Conservation (phyloP, 257 asterid genomes). For the Solanum habrochaites region DNA sequence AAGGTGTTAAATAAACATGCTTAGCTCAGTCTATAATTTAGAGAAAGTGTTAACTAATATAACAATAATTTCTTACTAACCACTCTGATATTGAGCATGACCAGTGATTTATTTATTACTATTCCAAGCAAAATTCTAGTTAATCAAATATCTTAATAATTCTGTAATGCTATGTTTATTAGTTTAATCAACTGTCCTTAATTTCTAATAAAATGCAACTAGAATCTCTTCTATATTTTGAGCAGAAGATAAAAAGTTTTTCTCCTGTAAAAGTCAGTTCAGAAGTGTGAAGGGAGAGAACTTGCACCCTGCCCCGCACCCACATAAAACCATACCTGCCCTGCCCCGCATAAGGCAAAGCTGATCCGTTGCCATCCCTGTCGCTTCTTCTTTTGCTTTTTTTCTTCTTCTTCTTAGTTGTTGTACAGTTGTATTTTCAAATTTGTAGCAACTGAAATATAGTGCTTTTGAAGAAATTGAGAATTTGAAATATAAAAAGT, state of each 20-base stretch:
- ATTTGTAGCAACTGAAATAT: not conserved
- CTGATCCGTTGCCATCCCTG: not conserved
- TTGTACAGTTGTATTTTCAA: not conserved
- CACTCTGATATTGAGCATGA: not conserved
- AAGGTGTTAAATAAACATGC: not conserved
- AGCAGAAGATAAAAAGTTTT: not conserved
- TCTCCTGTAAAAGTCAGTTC: not conserved
- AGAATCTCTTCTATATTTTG: not conserved
- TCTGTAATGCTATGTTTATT: not conserved
- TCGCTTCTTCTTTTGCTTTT: not conserved
- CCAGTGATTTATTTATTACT: not conserved
- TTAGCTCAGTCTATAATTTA: not conserved
- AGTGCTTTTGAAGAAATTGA: not conserved
- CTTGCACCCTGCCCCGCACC: not conserved
- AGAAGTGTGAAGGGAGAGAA: not conserved
- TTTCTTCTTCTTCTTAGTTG: not conserved
- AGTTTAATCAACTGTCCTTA: not conserved
- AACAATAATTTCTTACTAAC: not conserved
- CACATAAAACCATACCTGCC: not conserved
- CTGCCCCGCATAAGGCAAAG: not conserved
- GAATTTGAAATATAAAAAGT: not conserved
- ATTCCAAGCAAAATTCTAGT: not conserved
- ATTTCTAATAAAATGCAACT: not conserved
- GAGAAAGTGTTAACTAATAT: not conserved
- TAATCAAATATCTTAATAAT: not conserved